phyloP scores from a whole-genome alignment of 2,329 filamentous ascomycete species.

The Trichoderma pleuroti region DNA sequence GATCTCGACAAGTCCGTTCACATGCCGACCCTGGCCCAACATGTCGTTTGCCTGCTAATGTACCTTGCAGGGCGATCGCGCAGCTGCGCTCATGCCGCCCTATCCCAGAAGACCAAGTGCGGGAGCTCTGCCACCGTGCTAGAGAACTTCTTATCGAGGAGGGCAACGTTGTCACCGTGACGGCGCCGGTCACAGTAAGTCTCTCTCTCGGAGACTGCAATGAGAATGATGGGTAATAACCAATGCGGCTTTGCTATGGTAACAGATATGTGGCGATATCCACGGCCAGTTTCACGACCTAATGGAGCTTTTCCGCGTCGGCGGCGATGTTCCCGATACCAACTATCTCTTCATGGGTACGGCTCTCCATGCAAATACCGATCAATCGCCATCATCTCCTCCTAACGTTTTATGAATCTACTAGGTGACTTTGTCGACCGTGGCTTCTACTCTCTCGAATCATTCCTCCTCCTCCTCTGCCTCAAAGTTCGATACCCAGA shows the following conservation, averaged over 20 bases:
- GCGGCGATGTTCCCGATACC: conserved; percentile 89
- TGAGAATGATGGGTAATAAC: background rate
- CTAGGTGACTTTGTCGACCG: conserved; percentile 93
- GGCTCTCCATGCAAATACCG: conserved; percentile 22
- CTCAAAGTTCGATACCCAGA: conserved; percentile 97
- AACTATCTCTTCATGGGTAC: conserved; percentile 96
- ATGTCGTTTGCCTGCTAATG: conserved; percentile 18
- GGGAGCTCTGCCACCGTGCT: conserved; percentile 95
- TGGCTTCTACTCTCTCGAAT: conserved; percentile 96
- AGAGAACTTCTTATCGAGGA: conserved; percentile 95
- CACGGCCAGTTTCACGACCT: conserved; percentile 95
- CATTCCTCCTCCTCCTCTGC: conserved; percentile 90
- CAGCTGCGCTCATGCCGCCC: conserved; percentile 93
- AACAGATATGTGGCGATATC: conserved; percentile 88
- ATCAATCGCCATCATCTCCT: background rate
- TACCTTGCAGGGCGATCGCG: conserved; percentile 71
- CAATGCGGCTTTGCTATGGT: conserved; percentile 9
- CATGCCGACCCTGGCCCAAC: conserved; percentile 15
- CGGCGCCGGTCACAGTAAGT: conserved; percentile 84
- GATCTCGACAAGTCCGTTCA: conserved; percentile 78
- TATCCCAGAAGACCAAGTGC: conserved; percentile 91
- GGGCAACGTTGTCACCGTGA: conserved; percentile 92
- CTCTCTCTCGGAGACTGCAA: background rate
- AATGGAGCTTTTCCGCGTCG: conserved; percentile 94
- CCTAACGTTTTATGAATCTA: background rate